These are phyloP conservation scores for Xylaria multiplex DNA, from an alignment of 2,329 filamentous ascomycete species.

Conservation along the genomic window DNA sequence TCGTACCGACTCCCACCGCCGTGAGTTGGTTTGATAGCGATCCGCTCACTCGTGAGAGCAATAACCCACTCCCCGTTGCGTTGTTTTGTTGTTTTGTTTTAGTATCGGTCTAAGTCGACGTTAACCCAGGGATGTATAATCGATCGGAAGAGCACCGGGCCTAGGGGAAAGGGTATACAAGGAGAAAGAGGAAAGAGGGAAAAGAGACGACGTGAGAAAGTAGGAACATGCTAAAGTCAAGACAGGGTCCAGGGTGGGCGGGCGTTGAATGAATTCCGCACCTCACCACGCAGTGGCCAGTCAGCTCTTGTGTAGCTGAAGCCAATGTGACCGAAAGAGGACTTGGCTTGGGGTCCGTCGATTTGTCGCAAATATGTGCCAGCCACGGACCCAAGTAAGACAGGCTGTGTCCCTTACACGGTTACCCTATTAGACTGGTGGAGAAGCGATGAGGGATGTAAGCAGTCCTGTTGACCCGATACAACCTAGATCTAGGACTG, in stretches of 20 bases:
- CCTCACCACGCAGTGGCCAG: slow-evolving; percentile 19
- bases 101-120: slow-evolving; percentile 1
- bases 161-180: slow-evolving; percentile 13
- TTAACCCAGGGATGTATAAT: slow-evolving; percentile 10
- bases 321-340: slow-evolving; percentile 18
- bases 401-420: slow-evolving; percentile 31
- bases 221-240: slow-evolving; percentile 10
- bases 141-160: slow-evolving; percentile 26
- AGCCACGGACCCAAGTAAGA: slow-evolving; percentile 26
- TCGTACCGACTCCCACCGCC: slow-evolving; percentile 32
- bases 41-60: slow-evolving; percentile 10
- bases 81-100: neutral
- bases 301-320: slow-evolving; percentile 30
- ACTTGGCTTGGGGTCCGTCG: slow-evolving; percentile 12
- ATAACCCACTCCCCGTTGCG: neutral
- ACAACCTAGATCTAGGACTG: neutral
- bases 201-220: slow-evolving; percentile 19
- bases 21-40: slow-evolving; percentile 10
- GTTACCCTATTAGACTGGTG: slow-evolving; percentile 9
- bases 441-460: slow-evolving; percentile 11
- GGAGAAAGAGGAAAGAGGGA: slow-evolving; percentile 7
- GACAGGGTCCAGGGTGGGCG: slow-evolving; percentile 17
- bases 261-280: slow-evolving; percentile 17
- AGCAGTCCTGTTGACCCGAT: slow-evolving; percentile 14
- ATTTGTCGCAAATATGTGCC: slow-evolving; percentile 23